Conservation (phyloP, 768 basidiomycete genomes). For the Rhizopogon vesiculosus region DNA sequence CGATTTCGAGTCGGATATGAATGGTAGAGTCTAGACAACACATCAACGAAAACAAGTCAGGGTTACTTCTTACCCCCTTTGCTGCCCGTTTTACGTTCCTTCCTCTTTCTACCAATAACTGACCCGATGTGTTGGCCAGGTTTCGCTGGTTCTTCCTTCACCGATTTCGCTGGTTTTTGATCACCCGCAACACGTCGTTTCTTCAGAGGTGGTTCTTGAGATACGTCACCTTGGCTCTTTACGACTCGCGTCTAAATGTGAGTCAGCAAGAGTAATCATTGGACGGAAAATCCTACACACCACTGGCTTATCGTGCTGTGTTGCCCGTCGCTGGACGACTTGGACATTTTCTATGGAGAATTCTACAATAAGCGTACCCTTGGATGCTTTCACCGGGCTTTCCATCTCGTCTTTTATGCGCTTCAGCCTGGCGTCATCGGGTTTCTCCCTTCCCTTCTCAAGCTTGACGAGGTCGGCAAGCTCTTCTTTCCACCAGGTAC, state of each 20-base stretch:
- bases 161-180: conserved; percentile 16
- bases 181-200: conserved; percentile 32
- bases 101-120: conserved; percentile 78
- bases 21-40: neutral
- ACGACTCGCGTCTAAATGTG: neutral
- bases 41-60: neutral
- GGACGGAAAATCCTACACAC: neutral
- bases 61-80: neutral
- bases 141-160: conserved; percentile 16
- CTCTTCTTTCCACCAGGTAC: conserved; percentile 86
- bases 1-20: neutral
- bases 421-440: conserved; percentile 49
- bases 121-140: conserved; percentile 51
- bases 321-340: conserved; percentile 74
- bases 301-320: conserved; percentile 36
- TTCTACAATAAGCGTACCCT: conserved; percentile 75
- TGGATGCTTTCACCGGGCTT: conserved; percentile 31
- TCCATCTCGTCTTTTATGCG: conserved; percentile 55
- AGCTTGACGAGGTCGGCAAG: conserved; percentile 49
- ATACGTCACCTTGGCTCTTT: conserved; percentile 4
- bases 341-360: conserved; percentile 95
- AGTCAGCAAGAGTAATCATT: neutral
- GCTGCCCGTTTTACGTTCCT: conserved; percentile 47
- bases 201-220: conserved; percentile 35
- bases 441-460: conserved; percentile 44